These are phyloP conservation scores for Xerocomellus amylosporus DNA, from an alignment of 768 basidiomycete genomes.

Conservation along the genomic window DNA sequence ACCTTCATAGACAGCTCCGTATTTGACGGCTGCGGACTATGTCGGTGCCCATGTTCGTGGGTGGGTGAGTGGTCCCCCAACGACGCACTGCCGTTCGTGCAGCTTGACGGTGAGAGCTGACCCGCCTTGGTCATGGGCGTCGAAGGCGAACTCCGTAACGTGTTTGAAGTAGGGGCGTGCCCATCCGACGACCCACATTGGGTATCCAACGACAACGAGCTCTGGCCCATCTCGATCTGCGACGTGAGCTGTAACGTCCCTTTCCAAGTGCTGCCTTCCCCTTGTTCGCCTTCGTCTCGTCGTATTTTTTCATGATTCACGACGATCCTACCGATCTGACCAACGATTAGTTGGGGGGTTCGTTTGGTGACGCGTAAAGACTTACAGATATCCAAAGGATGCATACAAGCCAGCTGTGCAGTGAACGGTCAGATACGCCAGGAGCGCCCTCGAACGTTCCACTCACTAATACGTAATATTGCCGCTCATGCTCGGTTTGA, in stretches of 20 bases:
- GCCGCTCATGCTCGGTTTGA: conserved; percentile 11
- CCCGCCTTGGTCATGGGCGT: background rate
- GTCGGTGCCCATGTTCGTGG: rapidly evolving
- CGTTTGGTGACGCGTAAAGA: background rate
- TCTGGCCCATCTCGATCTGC: conserved; percentile 14
- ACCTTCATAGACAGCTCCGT: background rate
- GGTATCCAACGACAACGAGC: background rate
- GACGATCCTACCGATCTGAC: conserved; percentile 18
- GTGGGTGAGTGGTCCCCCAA: background rate
- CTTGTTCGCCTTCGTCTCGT: background rate
- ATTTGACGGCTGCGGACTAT: background rate
- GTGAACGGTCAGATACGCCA: background rate
- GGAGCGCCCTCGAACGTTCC: background rate
- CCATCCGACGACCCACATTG: background rate
- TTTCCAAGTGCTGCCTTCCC: background rate
- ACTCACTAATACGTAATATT: conserved; percentile 25
- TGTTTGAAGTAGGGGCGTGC: background rate
- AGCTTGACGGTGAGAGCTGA: background rate
- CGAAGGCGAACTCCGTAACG: background rate
- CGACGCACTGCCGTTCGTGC: background rate
- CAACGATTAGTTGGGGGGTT: background rate
- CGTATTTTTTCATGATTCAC: conserved; percentile 12
- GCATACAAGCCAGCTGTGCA: conserved; percentile 20
- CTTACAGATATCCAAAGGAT: conserved; percentile 20
- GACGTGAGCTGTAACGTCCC: conserved; percentile 16